Evolutionary conservation across 495 filamentous ascomycete genomes (phyloP).

Genomic region (Astrothelium macrocarpum): DNA sequence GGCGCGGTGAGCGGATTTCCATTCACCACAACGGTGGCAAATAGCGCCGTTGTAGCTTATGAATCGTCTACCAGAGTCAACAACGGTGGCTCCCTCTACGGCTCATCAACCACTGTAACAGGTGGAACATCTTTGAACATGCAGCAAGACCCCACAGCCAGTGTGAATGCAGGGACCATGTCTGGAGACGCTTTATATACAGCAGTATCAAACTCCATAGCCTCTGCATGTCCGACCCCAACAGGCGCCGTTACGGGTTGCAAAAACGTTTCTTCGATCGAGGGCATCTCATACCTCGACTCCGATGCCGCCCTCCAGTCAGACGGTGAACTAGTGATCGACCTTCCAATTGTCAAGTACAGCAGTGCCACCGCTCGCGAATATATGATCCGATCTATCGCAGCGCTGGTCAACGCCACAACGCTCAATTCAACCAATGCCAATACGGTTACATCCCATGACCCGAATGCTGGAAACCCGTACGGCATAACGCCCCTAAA

Average conservation of each 20-base stretch:
- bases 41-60: neutral
- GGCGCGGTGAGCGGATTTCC: neutral
- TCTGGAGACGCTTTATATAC: neutral
- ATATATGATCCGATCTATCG: neutral
- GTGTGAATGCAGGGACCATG: neutral
- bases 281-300: neutral
- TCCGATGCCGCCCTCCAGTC: neutral
- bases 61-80: neutral
- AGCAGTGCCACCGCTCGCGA: neutral
- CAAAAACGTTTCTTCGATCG: neutral
- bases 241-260: neutral
- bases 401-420: neutral
- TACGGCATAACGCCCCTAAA: neutral
- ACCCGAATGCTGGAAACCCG: neutral
- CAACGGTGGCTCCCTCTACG: neutral
- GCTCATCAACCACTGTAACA: neutral
- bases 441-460: neutral
- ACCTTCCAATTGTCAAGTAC: neutral
- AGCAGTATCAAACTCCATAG: neutral
- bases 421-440: neutral
- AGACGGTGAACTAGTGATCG: neutral
- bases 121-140: neutral
- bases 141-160: neutral
- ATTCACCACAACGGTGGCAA: neutral
- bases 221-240: neutral